A percentile compares a stretch with the other conserved stretches of the same genome.
Conservation (phyloP, 148 eudicot species). For the Spergularia marina region DNA sequence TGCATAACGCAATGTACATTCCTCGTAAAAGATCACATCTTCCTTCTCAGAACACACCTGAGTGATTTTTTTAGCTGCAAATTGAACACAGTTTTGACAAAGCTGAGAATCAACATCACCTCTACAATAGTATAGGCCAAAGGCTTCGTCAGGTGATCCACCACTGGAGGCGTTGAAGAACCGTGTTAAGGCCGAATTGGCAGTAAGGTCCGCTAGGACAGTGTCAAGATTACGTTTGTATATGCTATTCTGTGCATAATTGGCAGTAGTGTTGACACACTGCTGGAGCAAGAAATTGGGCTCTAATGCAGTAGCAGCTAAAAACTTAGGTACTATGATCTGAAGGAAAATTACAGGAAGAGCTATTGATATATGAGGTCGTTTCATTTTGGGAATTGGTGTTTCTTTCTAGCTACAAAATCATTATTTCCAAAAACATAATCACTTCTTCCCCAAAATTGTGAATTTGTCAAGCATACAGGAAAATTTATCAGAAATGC, state of each 20-base stretch:
- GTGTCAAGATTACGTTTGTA: background rate
- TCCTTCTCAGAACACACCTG: conserved; percentile 6
- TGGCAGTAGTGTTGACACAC: conserved; percentile 2
- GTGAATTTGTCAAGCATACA: background rate
- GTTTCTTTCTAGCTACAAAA: no score
- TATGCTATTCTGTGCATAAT: background rate
- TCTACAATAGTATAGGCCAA: conserved; percentile 22
- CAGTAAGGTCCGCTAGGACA: background rate
- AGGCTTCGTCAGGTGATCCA: background rate
- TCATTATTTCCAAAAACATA: no score
- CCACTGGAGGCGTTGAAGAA: background rate
- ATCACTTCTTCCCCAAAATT: background rate
- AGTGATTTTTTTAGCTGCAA: background rate
- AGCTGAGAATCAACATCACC: conserved; percentile 16
- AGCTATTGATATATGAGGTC: background rate
- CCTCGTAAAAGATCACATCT: conserved; percentile 17
- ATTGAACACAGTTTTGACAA: conserved; percentile 26
- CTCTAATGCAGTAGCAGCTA: background rate
- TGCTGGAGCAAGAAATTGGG: background rate
- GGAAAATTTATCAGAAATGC: background rate
- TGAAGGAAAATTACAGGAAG: background rate
- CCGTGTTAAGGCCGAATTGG: background rate
- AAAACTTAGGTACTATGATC: background rate
- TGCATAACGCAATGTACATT: conserved; percentile 28
- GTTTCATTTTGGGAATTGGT: background rate